Conservation (phyloP, 345 rosid species). For the Cardamine resedifolia region DNA sequence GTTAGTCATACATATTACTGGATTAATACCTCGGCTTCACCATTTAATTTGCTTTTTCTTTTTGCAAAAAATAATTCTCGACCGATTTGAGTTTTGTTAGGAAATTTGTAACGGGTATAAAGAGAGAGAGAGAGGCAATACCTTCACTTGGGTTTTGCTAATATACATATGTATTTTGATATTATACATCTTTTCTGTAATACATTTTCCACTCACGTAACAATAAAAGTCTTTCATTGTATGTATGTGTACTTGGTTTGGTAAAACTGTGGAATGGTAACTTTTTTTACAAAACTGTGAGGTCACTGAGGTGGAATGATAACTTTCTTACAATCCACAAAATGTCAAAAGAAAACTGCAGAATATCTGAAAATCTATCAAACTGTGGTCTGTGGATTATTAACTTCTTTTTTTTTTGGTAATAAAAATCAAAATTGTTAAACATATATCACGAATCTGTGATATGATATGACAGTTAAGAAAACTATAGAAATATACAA, state of each 20-base stretch:
- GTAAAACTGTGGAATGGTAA: neutral
- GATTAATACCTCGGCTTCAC: neutral
- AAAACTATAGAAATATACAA: neutral
- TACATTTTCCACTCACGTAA: neutral
- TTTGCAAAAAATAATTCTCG: neutral
- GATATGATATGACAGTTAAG: neutral
- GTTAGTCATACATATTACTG: conserved; percentile 6
- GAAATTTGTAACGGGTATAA: neutral
- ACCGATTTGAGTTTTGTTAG: conserved; percentile 13
- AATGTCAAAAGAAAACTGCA: neutral
- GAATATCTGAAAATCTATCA: neutral
- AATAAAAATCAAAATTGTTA: neutral
- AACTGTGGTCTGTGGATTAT: too few species aligned
- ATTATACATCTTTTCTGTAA: conserved; percentile 1
- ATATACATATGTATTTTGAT: conserved; percentile 2
- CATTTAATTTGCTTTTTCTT: neutral
- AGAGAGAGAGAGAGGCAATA: neutral
- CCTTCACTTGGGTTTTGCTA: neutral
- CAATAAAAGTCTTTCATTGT: neutral
- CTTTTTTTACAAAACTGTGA: neutral
- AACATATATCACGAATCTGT: neutral
- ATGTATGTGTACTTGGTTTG: neutral
- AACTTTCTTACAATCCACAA: neutral
- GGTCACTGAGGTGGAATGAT: neutral
- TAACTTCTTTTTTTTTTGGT: too few species aligned